Evolutionary conservation across 2,329 filamentous ascomycete genomes (phyloP).

Genomic region (Parastagonospora nodorum): DNA sequence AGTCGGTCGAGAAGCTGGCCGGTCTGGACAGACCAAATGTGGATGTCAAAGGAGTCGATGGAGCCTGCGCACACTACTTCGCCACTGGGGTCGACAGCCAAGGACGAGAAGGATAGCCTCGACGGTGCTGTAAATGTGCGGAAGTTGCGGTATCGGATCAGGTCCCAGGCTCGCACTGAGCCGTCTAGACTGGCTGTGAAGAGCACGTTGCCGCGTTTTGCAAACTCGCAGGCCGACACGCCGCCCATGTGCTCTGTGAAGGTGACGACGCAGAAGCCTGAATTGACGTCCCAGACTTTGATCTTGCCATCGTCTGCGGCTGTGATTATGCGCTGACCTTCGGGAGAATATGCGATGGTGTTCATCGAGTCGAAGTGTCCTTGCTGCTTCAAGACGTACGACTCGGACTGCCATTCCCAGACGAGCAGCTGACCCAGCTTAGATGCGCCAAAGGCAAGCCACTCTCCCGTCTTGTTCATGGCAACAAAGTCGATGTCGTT

Average conservation of each 20-base stretch:
- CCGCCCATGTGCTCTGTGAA: conserved; percentile 97
- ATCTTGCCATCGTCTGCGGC: conserved; percentile 96
- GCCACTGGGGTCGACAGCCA: conserved; percentile 95
- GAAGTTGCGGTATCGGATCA: conserved; percentile 96
- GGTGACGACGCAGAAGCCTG: conserved; percentile 96
- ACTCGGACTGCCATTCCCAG: conserved; percentile 99
- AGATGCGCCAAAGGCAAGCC: conserved; percentile 95
- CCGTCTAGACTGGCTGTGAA: conserved; percentile 96
- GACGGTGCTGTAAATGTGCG: conserved; percentile 95
- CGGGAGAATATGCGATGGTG: conserved; percentile 87
- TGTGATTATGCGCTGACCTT: conserved; percentile 90
- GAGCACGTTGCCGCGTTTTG: conserved; percentile 91
- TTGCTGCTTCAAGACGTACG: conserved; percentile 97
- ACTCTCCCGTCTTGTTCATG: conserved; percentile 93
- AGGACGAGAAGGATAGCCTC: conserved; percentile 86
- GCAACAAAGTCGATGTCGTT: conserved; percentile 95
- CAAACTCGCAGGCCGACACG: conserved; percentile 92
- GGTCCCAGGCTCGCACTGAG: conserved; percentile 92
- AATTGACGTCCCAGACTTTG: conserved; percentile 97
- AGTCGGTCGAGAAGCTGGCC: conserved; percentile 91
- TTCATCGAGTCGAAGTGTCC: conserved; percentile 98
- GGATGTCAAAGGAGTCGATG: conserved; percentile 93
- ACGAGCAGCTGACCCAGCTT: conserved; percentile 95
- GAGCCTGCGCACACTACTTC: conserved; percentile 96
- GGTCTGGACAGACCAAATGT: conserved; percentile 98